Evolutionary conservation across 83 land plant genomes (phyloP).

Genomic region (Diphasiastrum complanatum): DNA sequence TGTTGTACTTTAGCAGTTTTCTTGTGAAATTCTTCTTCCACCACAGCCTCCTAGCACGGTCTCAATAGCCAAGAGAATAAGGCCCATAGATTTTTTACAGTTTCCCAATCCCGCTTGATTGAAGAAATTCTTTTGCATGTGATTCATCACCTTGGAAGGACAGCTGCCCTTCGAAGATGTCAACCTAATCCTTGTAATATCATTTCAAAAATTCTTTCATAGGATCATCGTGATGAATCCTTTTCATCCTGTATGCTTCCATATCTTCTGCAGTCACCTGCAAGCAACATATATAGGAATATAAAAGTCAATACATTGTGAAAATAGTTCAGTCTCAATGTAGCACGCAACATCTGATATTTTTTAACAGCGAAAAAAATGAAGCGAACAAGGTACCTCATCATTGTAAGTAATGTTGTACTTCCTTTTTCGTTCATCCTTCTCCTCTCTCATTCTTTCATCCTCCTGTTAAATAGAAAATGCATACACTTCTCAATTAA

Average conservation of each 20-base stretch:
- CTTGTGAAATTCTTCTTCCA: too few relatives aligned
- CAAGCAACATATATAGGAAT: conserved; percentile 7
- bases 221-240: conserved; percentile 66
- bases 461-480: too few relatives aligned
- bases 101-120: too few relatives aligned
- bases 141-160: too few relatives aligned
- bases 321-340: conserved; percentile 1
- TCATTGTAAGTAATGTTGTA: conserved; percentile 76
- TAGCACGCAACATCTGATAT: not conserved
- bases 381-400: conserved; percentile 56
- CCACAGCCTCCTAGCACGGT: too few relatives aligned
- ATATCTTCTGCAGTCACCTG: conserved; percentile 84
- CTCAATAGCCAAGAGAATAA: too few relatives aligned
- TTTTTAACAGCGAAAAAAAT: not conserved
- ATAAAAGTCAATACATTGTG: not conserved
- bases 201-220: conserved; percentile 74
- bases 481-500: too few relatives aligned
- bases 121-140: too few relatives aligned
- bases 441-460: conserved; percentile 70
- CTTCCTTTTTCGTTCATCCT: conserved; percentile 75
- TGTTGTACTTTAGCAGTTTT: too few relatives aligned
- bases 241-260: conserved; percentile 94
- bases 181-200: too few relatives aligned
- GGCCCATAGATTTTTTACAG: too few relatives aligned
- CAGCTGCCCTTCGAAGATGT: too few relatives aligned